phyloP scores from a whole-genome alignment of 768 basidiomycete genomes.

The Russula lepida region DNA sequence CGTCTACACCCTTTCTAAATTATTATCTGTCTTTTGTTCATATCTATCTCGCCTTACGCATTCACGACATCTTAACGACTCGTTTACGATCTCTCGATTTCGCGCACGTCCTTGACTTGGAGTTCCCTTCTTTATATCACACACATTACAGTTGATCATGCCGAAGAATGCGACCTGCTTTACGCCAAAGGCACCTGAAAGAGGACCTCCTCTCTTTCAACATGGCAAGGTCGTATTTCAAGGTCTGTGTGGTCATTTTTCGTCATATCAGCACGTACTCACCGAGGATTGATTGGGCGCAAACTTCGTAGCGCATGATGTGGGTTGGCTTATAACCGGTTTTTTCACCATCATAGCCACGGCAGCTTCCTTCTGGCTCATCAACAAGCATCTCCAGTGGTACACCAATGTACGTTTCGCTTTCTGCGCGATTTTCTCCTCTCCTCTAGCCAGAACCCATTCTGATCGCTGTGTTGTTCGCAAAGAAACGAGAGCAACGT shows the following conservation, averaged over 20 bases:
- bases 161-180: conserved; percentile 28
- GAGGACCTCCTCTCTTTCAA: conserved; percentile 50
- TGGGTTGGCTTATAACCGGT: conserved; percentile 63
- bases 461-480: not conserved
- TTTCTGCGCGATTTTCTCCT: not conserved
- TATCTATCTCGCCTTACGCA: not conserved
- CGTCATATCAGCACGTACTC: not conserved
- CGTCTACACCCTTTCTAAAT: not conserved
- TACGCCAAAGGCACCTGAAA: conserved; percentile 35
- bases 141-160: not conserved
- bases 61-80: not conserved
- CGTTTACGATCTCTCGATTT: conserved; percentile 9
- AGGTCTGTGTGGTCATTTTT: conserved; percentile 31
- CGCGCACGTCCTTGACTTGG: not conserved
- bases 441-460: not conserved
- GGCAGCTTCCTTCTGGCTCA: conserved; percentile 61
- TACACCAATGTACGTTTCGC: conserved; percentile 54
- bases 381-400: conserved; percentile 61
- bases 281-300: not conserved
- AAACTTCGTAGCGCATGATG: conserved; percentile 45
- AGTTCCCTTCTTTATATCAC: not conserved
- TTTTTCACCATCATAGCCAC: conserved; percentile 50
- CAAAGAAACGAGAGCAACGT: conserved; percentile 60
- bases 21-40: not conserved
- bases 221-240: conserved; percentile 54